Base-by-base conservation (phyloP, 192 early-diverging fungal species). In the Entophlyctis helioformis region DNA sequence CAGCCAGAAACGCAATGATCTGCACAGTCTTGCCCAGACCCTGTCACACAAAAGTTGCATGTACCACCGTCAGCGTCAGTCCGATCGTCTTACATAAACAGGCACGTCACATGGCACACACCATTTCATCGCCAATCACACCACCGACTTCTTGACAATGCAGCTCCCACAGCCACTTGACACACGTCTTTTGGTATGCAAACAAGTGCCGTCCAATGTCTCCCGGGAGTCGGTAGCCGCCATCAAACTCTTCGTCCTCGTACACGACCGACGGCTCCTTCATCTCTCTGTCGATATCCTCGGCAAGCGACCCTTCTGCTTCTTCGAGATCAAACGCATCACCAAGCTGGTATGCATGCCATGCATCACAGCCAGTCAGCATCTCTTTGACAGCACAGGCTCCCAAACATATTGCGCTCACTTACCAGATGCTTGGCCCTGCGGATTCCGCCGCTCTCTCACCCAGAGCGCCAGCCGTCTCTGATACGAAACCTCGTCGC, bases 21-120 rank as follows among this genome's bases (percentile, higher is more conserved):
- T 97, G 94, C 26, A 95, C 78, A 0, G 94, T 97, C 48, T 97
- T 97, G 9, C 94, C 94, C 1, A 94, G 58, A 1, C 89, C 91
- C 81, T 82, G 45, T 31, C 24, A 18, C 24, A 18, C 20, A 21
- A 2, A 11, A 46, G 10, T 11, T 2, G 18, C 7, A 50, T 40
- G 26, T 39, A 36, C 20, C 29, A 31, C 29, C 6, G 11, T 11
- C 6, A 11, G 4, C 6, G 6, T 31, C 29, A 31, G 11, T 31
- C 29, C 6, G 29, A 11, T 31, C 29, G 11, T 4, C 29, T 31
- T 31, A 4, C 6, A 31, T 31, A 8, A 4, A 31, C 6, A 4
- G 29, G 6, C 29, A 31, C 11, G 11, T 31, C 4, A 31, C 11
- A 48, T 26, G 12, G 19, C 29, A 29, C 39, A 46, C 59, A 77